Percentiles rank a stretch among this genome's conserved stretches.
These are phyloP conservation scores for Candida parachauliodes DNA, from an alignment of 805 yeast genomes.

Conservation along the genomic window DNA sequence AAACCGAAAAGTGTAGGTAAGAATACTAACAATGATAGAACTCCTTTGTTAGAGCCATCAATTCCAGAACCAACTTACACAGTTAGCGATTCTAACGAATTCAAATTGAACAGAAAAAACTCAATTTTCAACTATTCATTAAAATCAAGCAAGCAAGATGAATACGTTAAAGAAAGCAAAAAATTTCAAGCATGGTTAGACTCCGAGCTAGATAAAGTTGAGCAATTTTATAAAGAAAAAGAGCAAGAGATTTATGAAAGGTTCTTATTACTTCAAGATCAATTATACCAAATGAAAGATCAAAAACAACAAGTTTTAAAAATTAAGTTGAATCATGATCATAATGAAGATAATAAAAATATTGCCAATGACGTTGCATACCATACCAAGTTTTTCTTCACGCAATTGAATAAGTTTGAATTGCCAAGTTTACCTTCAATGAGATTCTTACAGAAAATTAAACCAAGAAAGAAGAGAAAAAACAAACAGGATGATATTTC, in stretches of 20 bases:
- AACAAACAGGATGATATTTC: slow-evolving; percentile 11
- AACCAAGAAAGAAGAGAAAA: slow-evolving; percentile 3
- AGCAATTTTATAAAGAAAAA: slow-evolving; percentile 54
- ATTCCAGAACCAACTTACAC: slow-evolving; percentile 2
- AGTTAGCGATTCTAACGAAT: not conserved
- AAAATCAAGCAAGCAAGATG: slow-evolving; percentile 16
- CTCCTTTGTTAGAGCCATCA: slow-evolving; percentile 21
- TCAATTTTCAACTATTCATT: slow-evolving; percentile 22
- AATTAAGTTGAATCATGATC: slow-evolving; percentile 10
- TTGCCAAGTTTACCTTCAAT: slow-evolving; percentile 41
- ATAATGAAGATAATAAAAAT: slow-evolving; percentile 4
- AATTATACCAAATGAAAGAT: slow-evolving; percentile 59
- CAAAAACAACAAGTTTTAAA: slow-evolving; percentile 31
- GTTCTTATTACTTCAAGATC: slow-evolving; percentile 62
- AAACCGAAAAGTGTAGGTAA: not conserved
- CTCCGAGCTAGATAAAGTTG: slow-evolving; percentile 54
- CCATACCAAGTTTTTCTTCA: slow-evolving; percentile 22
- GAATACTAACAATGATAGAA: slow-evolving; percentile 17
- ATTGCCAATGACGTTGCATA: slow-evolving; percentile 28
- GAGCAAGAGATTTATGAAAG: slow-evolving; percentile 61
- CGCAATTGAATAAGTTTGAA: slow-evolving; percentile 28
- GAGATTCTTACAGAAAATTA: slow-evolving; percentile 22
- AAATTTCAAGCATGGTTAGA: slow-evolving; percentile 70
- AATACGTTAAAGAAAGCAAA: slow-evolving; percentile 33
- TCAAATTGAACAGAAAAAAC: slow-evolving; percentile 8